phyloP scores from a whole-genome alignment of 106 monocot species.

The Posidonia australis region DNA sequence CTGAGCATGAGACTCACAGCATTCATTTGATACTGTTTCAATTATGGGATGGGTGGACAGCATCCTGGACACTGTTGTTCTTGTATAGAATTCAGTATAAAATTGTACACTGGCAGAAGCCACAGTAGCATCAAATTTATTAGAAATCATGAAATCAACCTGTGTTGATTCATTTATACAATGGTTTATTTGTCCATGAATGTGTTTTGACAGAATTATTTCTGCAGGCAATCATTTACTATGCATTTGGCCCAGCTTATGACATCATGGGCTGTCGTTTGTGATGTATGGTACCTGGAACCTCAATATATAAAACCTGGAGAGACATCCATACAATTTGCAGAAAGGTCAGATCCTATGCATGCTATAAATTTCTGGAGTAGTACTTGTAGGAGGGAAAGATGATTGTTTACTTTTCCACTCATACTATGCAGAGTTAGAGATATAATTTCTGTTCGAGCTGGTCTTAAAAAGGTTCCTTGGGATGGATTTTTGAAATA shows the following conservation, averaged over 20 bases:
- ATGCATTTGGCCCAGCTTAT: slow-evolving; percentile 84
- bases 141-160: too few species aligned
- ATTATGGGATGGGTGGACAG: too few species aligned
- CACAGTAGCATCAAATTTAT: too few species aligned
- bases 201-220: background rate
- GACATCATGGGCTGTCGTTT: slow-evolving; percentile 99
- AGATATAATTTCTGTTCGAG: slow-evolving; percentile 82
- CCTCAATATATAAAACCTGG: slow-evolving; percentile 78
- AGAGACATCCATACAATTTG: slow-evolving; percentile 91
- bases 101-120: too few species aligned
- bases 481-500: slow-evolving; percentile 99
- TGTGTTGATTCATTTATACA: background rate
- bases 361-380: too few species aligned
- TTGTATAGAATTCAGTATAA: too few species aligned
- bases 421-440: slow-evolving; percentile 47
- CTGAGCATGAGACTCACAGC: too few species aligned
- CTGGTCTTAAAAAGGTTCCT: slow-evolving; percentile 90
- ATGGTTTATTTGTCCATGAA: background rate
- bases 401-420: background rate
- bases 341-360: slow-evolving; percentile 58
- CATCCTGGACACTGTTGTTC: too few species aligned
- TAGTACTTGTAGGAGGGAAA: background rate
- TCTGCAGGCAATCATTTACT: slow-evolving; percentile 84
- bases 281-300: slow-evolving; percentile 98
- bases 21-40: too few species aligned